Evolutionary conservation across 495 filamentous ascomycete species (phyloP).

Genomic region (Lentithecium fluviatile): DNA sequence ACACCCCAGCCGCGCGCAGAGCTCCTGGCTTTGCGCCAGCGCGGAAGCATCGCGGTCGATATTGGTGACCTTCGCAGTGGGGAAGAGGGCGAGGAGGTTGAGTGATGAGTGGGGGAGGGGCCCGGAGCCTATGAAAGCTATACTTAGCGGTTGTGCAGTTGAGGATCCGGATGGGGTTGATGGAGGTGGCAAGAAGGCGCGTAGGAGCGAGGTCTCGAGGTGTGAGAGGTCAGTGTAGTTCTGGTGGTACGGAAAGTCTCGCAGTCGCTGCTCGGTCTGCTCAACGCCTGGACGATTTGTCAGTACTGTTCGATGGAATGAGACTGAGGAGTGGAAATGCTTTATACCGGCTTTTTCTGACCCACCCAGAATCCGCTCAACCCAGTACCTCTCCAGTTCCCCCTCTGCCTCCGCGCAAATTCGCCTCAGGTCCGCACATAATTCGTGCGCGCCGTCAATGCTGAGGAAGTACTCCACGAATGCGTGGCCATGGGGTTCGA

Average conservation of each 20-base stretch:
- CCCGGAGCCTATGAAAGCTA: constrained; percentile 49
- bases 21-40: constrained; percentile 33
- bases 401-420: constrained; percentile 46
- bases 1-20: constrained; percentile 26
- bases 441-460: constrained; percentile 28
- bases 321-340: background rate
- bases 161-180: too few species aligned
- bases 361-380: constrained; percentile 32
- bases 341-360: background rate
- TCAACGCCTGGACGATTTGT: background rate
- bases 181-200: constrained; percentile 25
- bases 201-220: constrained; percentile 45
- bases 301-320: background rate
- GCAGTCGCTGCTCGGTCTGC: background rate
- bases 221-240: constrained; percentile 48
- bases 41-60: constrained; percentile 43
- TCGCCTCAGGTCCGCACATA: constrained; percentile 38
- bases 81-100: constrained; percentile 36
- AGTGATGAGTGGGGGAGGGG: constrained; percentile 47
- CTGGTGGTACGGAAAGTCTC: constrained; percentile 46
- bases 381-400: constrained; percentile 45
- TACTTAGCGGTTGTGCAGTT: background rate
- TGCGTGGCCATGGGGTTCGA: constrained; percentile 26
- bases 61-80: constrained; percentile 34
- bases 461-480: constrained; percentile 35